Evolutionary conservation across 371 early-diverging fungal genomes (phyloP), one percentile per base, ranked within the genome.

Genomic region (Choanephora cucurbitarum): DNA sequence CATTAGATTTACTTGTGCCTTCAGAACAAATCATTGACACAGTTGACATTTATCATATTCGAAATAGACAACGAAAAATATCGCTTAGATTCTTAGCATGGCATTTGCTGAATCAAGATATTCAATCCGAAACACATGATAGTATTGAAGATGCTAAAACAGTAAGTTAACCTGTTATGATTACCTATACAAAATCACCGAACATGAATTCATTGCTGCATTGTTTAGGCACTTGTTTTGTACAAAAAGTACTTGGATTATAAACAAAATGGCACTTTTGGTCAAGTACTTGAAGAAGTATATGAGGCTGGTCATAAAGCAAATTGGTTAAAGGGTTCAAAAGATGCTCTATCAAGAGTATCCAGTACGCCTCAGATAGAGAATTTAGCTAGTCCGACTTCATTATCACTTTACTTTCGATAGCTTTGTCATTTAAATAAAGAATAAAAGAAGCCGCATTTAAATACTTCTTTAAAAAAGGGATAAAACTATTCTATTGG

Each of bases 121-220:
- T 97, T 63, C 98, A 97, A 60, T 79, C 80, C 2, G 86, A 88
- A 4, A 84, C 88, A 1, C 98, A 97, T 70, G 94, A 95, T 68
- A 92, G 93, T 74, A 89, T 96, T 22, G 96, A 93, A 62, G 98
- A 97, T 73, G 92, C 98, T 0, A 77, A 84, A 44, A 90, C 93
- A 24, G 89, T 86, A 81, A 61, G 75, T 52, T 11, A 17, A 10
- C 7, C 7, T 28, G 3, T 3, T 3, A 28, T 28, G 21, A 50
- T n/a, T n/a, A n/a, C n/a, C n/a, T n/a, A n/a, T n/a, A n/a, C n/a
- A n/a, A n/a, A n/a, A n/a, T n/a, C n/a, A n/a, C n/a, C n/a, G 28
- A 10, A 21, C 19, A n/a, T 32, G 0, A 3, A 9, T 2, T 57
- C 28, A 21, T 28, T 44, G 14, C 19, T 22, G 11, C 9, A 28